These are phyloP conservation scores for Clathrus columnatus DNA, from an alignment of 768 basidiomycete species.

Conservation along the genomic window DNA sequence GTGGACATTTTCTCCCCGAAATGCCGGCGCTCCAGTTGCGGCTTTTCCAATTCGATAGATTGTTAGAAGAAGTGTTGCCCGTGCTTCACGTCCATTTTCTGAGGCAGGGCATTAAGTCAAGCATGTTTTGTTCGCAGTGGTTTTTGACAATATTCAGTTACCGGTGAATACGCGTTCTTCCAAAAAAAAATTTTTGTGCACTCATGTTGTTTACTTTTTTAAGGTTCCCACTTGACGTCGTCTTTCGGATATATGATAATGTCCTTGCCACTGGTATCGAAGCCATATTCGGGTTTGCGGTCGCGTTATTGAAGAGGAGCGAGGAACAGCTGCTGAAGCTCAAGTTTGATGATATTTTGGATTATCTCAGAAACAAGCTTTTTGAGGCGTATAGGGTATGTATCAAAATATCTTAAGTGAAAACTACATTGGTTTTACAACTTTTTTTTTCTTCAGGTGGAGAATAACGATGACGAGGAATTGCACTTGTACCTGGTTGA, in stretches of 20 bases:
- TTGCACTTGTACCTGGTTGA: slow-evolving; percentile 55
- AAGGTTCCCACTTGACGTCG: slow-evolving; percentile 90
- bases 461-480: slow-evolving; percentile 18
- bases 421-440: neutral
- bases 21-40: slow-evolving; percentile 97
- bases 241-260: slow-evolving; percentile 94
- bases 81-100: slow-evolving; percentile 90
- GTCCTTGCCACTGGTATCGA: slow-evolving; percentile 95
- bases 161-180: slow-evolving; percentile 39
- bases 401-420: neutral
- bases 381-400: slow-evolving; percentile 74
- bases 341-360: slow-evolving; percentile 87
- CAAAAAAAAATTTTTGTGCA: neutral
- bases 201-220: neutral
- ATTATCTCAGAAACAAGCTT: slow-evolving; percentile 70
- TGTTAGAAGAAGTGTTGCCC: slow-evolving; percentile 87
- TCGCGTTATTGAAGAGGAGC: slow-evolving; percentile 79
- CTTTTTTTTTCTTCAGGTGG: neutral
- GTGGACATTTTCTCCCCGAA: slow-evolving; percentile 96
- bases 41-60: slow-evolving; percentile 83
- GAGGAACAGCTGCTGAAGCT: slow-evolving; percentile 69
- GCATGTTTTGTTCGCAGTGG: slow-evolving; percentile 99
- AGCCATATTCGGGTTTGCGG: slow-evolving; percentile 91
- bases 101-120: slow-evolving; percentile 90
- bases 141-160: slow-evolving; percentile 97